Conservation (phyloP, 768 basidiomycete species). For the Amylocystis lapponica region DNA sequence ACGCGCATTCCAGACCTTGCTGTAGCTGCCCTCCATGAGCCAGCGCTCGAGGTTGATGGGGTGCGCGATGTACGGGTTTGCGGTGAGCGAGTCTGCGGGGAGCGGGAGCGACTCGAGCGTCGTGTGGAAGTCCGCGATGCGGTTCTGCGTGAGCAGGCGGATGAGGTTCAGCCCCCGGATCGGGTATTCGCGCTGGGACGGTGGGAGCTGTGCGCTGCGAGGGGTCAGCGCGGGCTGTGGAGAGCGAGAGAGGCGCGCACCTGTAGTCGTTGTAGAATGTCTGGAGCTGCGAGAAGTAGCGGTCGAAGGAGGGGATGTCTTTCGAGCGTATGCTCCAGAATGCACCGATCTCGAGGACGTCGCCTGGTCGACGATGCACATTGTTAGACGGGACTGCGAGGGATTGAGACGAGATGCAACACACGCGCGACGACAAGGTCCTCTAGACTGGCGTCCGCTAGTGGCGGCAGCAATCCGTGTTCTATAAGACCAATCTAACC, state of each 20-base stretch:
- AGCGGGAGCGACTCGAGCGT: slow-evolving; percentile 84
- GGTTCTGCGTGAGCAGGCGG: slow-evolving; percentile 89
- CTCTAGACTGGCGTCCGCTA: slow-evolving; percentile 51
- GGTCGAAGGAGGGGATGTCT: slow-evolving; percentile 90
- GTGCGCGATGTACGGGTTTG: slow-evolving; percentile 73
- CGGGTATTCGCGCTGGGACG: slow-evolving; percentile 81
- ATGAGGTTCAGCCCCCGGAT: slow-evolving; percentile 93
- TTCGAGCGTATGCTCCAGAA: slow-evolving; percentile 87
- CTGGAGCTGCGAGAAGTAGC: slow-evolving; percentile 89
- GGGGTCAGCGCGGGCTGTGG: not conserved
- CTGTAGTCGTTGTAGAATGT: slow-evolving; percentile 86
- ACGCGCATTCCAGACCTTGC: slow-evolving; percentile 95
- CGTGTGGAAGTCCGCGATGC: slow-evolving; percentile 97
- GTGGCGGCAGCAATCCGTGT: slow-evolving; percentile 71
- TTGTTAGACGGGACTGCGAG: not conserved
- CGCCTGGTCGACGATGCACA: slow-evolving; percentile 46
- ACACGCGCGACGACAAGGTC: slow-evolving; percentile 73
- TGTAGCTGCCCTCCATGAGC: slow-evolving; percentile 98
- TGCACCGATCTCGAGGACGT: slow-evolving; percentile 93
- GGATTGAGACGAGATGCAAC: slow-evolving; percentile 20
- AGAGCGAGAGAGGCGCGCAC: slow-evolving; percentile 32
- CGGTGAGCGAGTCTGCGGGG: slow-evolving; percentile 58
- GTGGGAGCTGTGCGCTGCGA: slow-evolving; percentile 62
- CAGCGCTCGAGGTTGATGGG: slow-evolving; percentile 91
- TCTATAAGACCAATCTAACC: slow-evolving; percentile 70